Evolutionary conservation across 164 flowering plant genomes (phyloP).

Genomic region (grape (Vitis vinifera)): ASM3070453v1 NC_081818.1:28909501-28910000

Average conservation of each 20-base stretch:
- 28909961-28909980: too few species aligned
- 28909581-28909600: slow-evolving; percentile 79
- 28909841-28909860: background rate
- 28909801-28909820: slow-evolving; percentile 83
- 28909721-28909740: slow-evolving; percentile 1
- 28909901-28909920: background rate
- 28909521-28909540: slow-evolving; percentile 12
- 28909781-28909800: slow-evolving; percentile 77
- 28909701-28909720: slow-evolving; percentile 1
- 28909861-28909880: background rate
- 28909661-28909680: background rate
- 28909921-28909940: too few species aligned
- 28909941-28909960: too few species aligned
- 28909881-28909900: background rate
- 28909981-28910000: too few species aligned
- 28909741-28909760: slow-evolving; percentile 80
- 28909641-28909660: slow-evolving; percentile 87
- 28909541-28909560: slow-evolving; percentile 84
- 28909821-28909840: slow-evolving; percentile 66
- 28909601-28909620: slow-evolving; percentile 86
- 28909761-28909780: slow-evolving; percentile 93
- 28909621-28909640: slow-evolving; percentile 92
- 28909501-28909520: background rate
- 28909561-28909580: slow-evolving; percentile 90
- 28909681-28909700: slow-evolving; percentile 12